Percentiles rank a stretch among this genome's conserved stretches.
phyloP scores from a whole-genome alignment of 495 filamentous ascomycete species.

The Daldinia bambusicola region DNA sequence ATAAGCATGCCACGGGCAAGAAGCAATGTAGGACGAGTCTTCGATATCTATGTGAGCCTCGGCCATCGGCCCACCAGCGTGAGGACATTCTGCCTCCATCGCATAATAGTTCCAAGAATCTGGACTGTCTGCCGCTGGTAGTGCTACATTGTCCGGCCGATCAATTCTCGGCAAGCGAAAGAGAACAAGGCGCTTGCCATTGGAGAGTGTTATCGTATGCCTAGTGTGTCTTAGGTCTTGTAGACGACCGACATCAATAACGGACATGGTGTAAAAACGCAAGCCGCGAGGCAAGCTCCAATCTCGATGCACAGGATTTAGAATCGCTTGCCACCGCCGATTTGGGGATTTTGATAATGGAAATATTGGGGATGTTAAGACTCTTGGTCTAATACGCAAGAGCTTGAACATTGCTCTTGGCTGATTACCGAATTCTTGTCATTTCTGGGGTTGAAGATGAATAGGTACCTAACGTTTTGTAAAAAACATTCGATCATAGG shows the following conservation, averaged over 20 bases:
- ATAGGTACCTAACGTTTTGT: not conserved
- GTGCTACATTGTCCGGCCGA: slow-evolving; percentile 45
- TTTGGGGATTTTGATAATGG: not conserved
- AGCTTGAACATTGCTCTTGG: slow-evolving; percentile 4
- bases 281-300: not conserved
- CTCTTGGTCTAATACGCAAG: slow-evolving; percentile 10
- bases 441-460: not conserved
- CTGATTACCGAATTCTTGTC: not conserved
- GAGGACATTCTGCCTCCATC: slow-evolving; percentile 65
- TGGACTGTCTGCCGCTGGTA: slow-evolving; percentile 43
- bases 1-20: slow-evolving; percentile 67
- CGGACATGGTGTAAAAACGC: slow-evolving; percentile 34
- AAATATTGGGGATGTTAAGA: slow-evolving; percentile 2
- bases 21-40: slow-evolving; percentile 64
- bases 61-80: slow-evolving; percentile 63
- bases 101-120: slow-evolving; percentile 64
- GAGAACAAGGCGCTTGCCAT: slow-evolving; percentile 62
- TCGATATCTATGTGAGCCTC: slow-evolving; percentile 64
- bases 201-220: slow-evolving; percentile 61
- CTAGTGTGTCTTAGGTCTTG: slow-evolving; percentile 56
- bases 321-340: not conserved
- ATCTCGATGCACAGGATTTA: not conserved
- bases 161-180: slow-evolving; percentile 62
- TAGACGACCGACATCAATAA: slow-evolving; percentile 53
- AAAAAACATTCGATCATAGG: too few species aligned